Percentiles rank a stretch among this genome's conserved stretches.
Conservation (phyloP, 1,139 yeast species). For the Debaryomyces robertsiae region DNA sequence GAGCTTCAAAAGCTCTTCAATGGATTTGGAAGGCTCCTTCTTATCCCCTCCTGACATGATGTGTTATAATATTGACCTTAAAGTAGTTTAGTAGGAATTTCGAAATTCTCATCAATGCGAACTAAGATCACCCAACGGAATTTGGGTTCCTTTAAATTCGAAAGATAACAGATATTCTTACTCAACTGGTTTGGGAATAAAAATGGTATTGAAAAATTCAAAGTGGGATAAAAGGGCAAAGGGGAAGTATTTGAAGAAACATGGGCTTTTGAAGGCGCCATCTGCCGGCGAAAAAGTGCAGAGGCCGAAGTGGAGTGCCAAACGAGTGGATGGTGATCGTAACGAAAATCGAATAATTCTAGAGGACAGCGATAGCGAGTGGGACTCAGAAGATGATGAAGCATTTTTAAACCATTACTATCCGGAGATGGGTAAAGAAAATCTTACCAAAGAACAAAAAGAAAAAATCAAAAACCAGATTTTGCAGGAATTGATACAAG, state of each 20-base stretch:
- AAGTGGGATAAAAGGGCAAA: constrained; percentile 53
- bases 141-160: neutral
- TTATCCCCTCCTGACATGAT: constrained; percentile 14
- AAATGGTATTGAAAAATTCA: constrained; percentile 47
- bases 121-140: neutral
- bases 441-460: constrained; percentile 39
- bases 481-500: constrained; percentile 28
- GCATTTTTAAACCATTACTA: constrained; percentile 45
- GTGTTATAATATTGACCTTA: neutral
- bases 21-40: constrained; percentile 30
- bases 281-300: constrained; percentile 15
- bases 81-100: neutral
- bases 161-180: neutral
- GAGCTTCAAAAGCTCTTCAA: constrained; percentile 53
- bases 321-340: constrained; percentile 20
- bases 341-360: constrained; percentile 19
- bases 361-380: constrained; percentile 41
- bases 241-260: constrained; percentile 41
- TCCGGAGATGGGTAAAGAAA: constrained; percentile 40
- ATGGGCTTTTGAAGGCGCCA: constrained; percentile 31
- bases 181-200: neutral
- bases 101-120: neutral
- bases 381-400: constrained; percentile 50
- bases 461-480: constrained; percentile 41
- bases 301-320: constrained; percentile 42